Conservation (phyloP, 164 flowering plant species). For the Piper longum region DNA sequence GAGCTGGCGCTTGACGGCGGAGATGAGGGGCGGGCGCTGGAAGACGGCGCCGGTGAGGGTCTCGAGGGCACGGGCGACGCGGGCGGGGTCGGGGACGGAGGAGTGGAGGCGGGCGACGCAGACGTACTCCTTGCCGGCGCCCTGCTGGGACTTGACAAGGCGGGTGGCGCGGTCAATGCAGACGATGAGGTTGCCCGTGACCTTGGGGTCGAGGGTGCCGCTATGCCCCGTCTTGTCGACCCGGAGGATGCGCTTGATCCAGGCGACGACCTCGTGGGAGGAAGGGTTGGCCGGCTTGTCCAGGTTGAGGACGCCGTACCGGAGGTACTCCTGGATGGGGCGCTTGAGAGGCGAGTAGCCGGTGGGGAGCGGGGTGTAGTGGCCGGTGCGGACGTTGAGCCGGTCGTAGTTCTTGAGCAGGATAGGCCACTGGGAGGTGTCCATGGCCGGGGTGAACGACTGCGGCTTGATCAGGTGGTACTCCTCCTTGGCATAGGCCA, state of each 20-base stretch:
- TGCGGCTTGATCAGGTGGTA: slow-evolving; percentile 55
- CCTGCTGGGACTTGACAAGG: slow-evolving; percentile 67
- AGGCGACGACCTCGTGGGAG: slow-evolving; percentile 77
- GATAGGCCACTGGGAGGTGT: slow-evolving; percentile 72
- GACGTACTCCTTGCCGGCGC: slow-evolving; percentile 77
- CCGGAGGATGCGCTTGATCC: slow-evolving; percentile 61
- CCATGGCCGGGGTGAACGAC: slow-evolving; percentile 46
- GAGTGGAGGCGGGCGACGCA: slow-evolving; percentile 60
- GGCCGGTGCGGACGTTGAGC: slow-evolving; percentile 66
- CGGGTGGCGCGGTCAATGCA: slow-evolving; percentile 71
- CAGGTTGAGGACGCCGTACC: slow-evolving; percentile 56
- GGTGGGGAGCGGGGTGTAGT: slow-evolving; percentile 60
- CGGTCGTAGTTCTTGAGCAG: slow-evolving; percentile 70
- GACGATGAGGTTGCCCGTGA: slow-evolving; percentile 64
- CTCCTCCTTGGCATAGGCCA: not conserved
- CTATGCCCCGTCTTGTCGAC: slow-evolving; percentile 68
- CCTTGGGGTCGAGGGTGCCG: slow-evolving; percentile 75
- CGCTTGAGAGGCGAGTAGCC: slow-evolving; percentile 67
- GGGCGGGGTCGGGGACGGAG: slow-evolving; percentile 42
- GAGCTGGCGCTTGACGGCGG: slow-evolving; percentile 68
- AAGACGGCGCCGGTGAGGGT: slow-evolving; percentile 63
- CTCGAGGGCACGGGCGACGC: slow-evolving; percentile 54
- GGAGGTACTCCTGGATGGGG: slow-evolving; percentile 47
- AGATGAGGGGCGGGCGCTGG: slow-evolving; percentile 60
- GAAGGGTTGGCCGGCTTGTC: slow-evolving; percentile 76